These are phyloP conservation scores for Reticulascus tulasneorum DNA, from an alignment of 2,329 filamentous ascomycete genomes.

Conservation along the genomic window DNA sequence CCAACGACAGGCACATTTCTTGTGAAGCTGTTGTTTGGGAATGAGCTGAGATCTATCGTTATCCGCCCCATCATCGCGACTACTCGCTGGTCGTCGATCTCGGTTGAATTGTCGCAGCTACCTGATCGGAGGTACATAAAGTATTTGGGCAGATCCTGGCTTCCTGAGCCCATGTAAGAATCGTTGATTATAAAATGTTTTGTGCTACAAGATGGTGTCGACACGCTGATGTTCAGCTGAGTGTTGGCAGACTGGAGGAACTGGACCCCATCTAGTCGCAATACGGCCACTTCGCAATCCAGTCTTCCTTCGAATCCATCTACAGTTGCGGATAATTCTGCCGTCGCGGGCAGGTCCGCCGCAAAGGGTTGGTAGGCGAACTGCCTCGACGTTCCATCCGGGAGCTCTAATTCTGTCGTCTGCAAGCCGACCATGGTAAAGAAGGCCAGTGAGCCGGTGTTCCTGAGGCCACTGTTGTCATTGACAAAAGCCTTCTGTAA, in stretches of 20 bases:
- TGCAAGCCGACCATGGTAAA: conserved; percentile 29
- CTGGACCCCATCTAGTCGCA: conserved; percentile 20
- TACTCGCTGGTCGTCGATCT: conserved; percentile 17
- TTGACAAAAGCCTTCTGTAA: conserved; percentile 25
- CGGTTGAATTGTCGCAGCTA: conserved; percentile 15
- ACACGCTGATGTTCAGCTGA: conserved; percentile 26
- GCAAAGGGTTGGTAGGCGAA: conserved; percentile 31
- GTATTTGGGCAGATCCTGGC: conserved; percentile 11
- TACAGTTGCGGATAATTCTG: conserved; percentile 25
- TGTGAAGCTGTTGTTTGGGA: neutral
- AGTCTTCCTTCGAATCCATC: conserved; percentile 29
- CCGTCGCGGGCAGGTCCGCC: conserved; percentile 16
- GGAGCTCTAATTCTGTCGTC: conserved; percentile 19
- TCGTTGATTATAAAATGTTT: conserved; percentile 16
- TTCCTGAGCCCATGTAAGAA: conserved; percentile 5
- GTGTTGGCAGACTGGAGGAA: conserved; percentile 13
- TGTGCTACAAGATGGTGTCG: conserved; percentile 12
- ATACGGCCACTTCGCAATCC: conserved; percentile 25
- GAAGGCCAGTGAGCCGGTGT: conserved; percentile 24
- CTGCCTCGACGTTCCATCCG: conserved; percentile 26
- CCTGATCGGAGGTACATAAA: conserved; percentile 19
- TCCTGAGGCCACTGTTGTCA: conserved; percentile 18
- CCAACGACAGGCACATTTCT: conserved; percentile 15
- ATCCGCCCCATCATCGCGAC: conserved; percentile 18
- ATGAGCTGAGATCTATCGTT: conserved; percentile 11